Base-by-base conservation (phyloP, 352 stramenopile species). In the Globisporangium middletonii region DNA sequence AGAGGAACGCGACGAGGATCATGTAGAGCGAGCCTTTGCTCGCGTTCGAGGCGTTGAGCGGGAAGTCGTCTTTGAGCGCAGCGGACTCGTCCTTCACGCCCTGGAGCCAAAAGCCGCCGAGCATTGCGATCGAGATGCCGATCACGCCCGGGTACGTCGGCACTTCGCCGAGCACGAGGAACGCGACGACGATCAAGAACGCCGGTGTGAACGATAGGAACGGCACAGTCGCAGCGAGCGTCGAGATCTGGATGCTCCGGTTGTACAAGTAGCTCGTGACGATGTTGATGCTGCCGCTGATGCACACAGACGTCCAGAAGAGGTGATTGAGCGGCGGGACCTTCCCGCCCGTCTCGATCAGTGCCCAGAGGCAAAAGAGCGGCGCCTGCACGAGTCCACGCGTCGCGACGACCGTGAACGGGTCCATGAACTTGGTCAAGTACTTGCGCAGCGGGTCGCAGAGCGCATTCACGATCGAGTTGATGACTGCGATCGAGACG, bases 401-500 rank as follows among this genome's bases (percentile, higher is more conserved):
- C 53, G 73, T 60, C 1, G 82, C 82, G 33, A 92, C 82, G 23
- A 92, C 59, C 63, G 83, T 77, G 66, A 92, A 92, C 51, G 82
- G 82, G 57, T 92, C 79, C 79, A 92, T 88, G 67, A 87, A 92
- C 53, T 70, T 72, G 44, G 82, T 92, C 64, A 92, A 63, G 58
- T 92, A 89, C 75, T 92, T 92, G 74, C 82, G 82, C 74, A 92
- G 64, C 55, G 82, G 82, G 60, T 92, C 82, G 53, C 77, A 89
- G 15, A 92, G 72, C 53, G 82, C 82, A 49, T 86, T 90, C 27
- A 90, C 80, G 38, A 89, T 67, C 50, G 82, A 92, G 69, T 89
- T 92, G 59, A 92, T 67, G 33, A 92, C 69, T 19, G 82, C 82
- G 64, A 92, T 88, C 28, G 72, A 88, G 27, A 92, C 68, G 26